phyloP scores from a whole-genome alignment of 1,284 basidiomycete genomes.

The Ceratobasidium sp. region DNA sequence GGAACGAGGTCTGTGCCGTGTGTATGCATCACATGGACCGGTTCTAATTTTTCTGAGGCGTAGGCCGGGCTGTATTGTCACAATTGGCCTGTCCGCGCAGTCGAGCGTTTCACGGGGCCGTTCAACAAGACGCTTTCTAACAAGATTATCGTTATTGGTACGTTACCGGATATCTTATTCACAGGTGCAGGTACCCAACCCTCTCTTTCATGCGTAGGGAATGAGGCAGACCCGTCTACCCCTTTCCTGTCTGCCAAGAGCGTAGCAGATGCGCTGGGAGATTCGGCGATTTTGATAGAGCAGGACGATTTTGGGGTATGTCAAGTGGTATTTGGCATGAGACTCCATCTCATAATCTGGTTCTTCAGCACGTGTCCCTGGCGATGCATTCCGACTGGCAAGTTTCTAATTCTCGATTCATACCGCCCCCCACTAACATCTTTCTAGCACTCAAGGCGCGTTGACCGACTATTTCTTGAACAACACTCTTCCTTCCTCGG shows the following conservation, averaged over 20 bases:
- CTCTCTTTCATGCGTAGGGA: not conserved
- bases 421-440: not conserved
- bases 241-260: slow-evolving; percentile 30
- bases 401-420: not conserved
- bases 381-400: slow-evolving; percentile 37
- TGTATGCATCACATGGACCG: not conserved
- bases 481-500: slow-evolving; percentile 13
- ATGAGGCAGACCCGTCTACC: slow-evolving; percentile 38
- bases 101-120: slow-evolving; percentile 36
- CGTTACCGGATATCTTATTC: not conserved
- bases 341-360: not conserved
- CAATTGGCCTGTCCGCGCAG: slow-evolving; percentile 40
- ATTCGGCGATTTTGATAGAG: slow-evolving; percentile 28
- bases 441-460: not conserved
- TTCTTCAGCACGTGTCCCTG: slow-evolving; percentile 24
- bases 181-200: not conserved
- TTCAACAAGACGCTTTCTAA: slow-evolving; percentile 37
- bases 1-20: not conserved
- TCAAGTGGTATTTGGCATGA: not conserved
- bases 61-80: slow-evolving; percentile 5
- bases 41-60: no score
- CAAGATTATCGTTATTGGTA: slow-evolving; percentile 39
- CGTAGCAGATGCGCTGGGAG: slow-evolving; percentile 8
- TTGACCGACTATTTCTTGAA: slow-evolving; percentile 19
- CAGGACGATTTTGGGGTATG: slow-evolving; percentile 34